Evolutionary conservation across 495 filamentous ascomycete species (phyloP).

Genomic region (Talaromyces wortmannii): DNA sequence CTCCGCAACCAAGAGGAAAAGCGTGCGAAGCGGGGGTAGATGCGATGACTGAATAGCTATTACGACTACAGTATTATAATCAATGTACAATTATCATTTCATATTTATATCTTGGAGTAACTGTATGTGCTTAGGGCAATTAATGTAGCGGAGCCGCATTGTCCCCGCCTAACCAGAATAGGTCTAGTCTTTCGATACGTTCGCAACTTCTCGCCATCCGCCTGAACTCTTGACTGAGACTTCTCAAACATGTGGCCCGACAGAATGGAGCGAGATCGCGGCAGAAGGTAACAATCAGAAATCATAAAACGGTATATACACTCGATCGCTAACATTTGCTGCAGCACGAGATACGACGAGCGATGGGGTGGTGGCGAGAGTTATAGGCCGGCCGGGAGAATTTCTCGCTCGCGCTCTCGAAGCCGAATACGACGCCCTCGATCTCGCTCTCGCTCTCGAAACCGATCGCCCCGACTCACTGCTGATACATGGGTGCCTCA

Average conservation of each 20-base stretch:
- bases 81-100: no score
- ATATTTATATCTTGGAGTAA: no score
- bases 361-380: slow-evolving; percentile 46
- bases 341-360: slow-evolving; percentile 38
- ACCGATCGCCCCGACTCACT: slow-evolving; percentile 23
- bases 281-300: slow-evolving; percentile 30
- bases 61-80: no score
- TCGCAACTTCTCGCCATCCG: no score
- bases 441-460: slow-evolving; percentile 28
- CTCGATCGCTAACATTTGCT: background rate
- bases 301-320: background rate
- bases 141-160: no score
- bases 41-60: background rate
- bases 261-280: slow-evolving; percentile 42
- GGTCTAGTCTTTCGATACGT: no score
- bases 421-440: slow-evolving; percentile 30
- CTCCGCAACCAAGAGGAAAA: slow-evolving; percentile 80
- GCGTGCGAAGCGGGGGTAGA: slow-evolving; percentile 38
- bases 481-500: slow-evolving; percentile 45
- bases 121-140: no score
- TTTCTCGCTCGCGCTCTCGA: slow-evolving; percentile 27
- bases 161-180: no score
- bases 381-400: slow-evolving; percentile 40
- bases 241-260: background rate
- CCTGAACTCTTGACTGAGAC: background rate